These are phyloP conservation scores for Coemansia javaensis DNA, from an alignment of 192 early-diverging fungal genomes.

Conservation along the genomic window DNA sequence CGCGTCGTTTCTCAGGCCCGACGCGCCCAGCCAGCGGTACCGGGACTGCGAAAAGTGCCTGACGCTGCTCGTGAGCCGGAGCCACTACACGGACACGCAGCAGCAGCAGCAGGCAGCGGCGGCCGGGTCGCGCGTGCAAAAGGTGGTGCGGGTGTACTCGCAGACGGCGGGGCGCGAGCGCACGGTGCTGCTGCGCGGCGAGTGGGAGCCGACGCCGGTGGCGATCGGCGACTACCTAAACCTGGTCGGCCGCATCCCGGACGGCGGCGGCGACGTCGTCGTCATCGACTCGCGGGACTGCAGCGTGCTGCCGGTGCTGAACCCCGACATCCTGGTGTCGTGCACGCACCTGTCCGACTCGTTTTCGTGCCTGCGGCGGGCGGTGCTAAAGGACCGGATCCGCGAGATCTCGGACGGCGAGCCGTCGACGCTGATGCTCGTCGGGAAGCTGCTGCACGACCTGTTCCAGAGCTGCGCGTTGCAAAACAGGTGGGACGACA, in stretches of 20 bases:
- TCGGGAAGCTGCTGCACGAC: constrained; percentile 80
- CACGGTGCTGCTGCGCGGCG: constrained; percentile 56
- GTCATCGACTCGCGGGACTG: constrained; percentile 55
- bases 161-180: constrained; percentile 33
- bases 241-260: constrained; percentile 20
- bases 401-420: constrained; percentile 41
- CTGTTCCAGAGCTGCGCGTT: constrained; percentile 67
- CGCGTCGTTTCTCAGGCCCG: too few relatives aligned
- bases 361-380: constrained; percentile 70
- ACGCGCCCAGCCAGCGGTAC: constrained; percentile 5
- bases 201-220: constrained; percentile 61
- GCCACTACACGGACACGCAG: constrained; percentile 17
- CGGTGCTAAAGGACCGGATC: constrained; percentile 69
- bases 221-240: constrained; percentile 61
- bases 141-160: constrained; percentile 38
- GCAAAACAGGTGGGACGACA: constrained; percentile 56
- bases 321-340: constrained; percentile 79
- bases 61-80: constrained; percentile 29
- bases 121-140: constrained; percentile 15
- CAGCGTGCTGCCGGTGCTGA: constrained; percentile 60
- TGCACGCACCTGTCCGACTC: constrained; percentile 71
- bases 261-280: constrained; percentile 3
- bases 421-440: constrained; percentile 58
- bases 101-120: constrained; percentile 1
- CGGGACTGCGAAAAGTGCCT: constrained; percentile 30